Conservation (phyloP, 805 yeast species). For the Zygosaccharomyces bisporus region DNA sequence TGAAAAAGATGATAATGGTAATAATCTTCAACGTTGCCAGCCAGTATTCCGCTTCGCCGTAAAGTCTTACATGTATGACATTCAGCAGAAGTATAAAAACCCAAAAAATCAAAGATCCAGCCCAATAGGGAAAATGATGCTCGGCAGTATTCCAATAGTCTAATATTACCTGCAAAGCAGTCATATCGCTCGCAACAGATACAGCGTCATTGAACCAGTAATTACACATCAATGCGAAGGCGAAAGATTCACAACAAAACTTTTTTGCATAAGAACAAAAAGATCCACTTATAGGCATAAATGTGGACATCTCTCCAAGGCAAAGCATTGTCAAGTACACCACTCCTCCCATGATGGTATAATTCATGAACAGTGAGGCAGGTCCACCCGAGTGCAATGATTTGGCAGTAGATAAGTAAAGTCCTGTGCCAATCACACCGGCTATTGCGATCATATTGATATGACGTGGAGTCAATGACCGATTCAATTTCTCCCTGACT, state of each 20-base stretch:
- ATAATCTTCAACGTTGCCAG: constrained; percentile 54
- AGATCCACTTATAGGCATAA: constrained; percentile 54
- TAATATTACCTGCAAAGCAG: constrained; percentile 55
- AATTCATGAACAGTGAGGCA: constrained; percentile 49
- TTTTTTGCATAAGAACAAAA: constrained; percentile 56
- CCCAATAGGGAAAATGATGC: constrained; percentile 45
- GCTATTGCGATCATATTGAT: constrained; percentile 77
- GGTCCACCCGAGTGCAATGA: constrained; percentile 51
- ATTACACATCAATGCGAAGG: constrained; percentile 70
- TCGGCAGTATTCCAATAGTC: constrained; percentile 43
- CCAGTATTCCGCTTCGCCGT: constrained; percentile 63
- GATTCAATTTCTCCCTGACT: constrained; percentile 6
- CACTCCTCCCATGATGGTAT: constrained; percentile 46
- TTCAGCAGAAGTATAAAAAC: constrained; percentile 43
- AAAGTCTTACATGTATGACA: constrained; percentile 50
- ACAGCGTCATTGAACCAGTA: constrained; percentile 64
- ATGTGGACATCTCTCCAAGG: constrained; percentile 56
- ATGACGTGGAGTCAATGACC: constrained; percentile 53
- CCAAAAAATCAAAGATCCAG: constrained; percentile 53
- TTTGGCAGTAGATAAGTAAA: constrained; percentile 53
- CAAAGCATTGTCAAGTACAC: constrained; percentile 52
- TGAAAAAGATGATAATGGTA: constrained; percentile 54
- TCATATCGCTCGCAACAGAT: constrained; percentile 59
- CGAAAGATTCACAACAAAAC: constrained; percentile 62
- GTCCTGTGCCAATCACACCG: constrained; percentile 71